Conservation (phyloP, 2,329 filamentous ascomycete species). For the Fusarium sp. region DNA sequence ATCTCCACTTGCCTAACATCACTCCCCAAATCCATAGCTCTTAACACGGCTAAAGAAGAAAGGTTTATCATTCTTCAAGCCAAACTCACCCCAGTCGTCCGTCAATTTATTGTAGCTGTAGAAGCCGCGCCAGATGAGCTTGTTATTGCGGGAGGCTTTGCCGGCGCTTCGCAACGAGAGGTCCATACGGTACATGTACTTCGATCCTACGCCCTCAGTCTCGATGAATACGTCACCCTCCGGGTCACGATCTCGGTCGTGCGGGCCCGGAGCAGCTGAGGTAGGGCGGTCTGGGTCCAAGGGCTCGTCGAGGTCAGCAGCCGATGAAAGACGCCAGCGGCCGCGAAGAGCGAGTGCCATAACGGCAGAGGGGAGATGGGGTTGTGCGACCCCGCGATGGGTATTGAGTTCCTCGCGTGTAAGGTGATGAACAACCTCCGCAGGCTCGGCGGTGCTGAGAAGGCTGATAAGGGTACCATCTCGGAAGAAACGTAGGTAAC, state of each 20-base stretch:
- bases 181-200: conserved; percentile 89
- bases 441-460: conserved; percentile 82
- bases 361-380: conserved; percentile 60
- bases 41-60: conserved; percentile 77
- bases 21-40: conserved; percentile 68
- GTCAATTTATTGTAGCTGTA: conserved; percentile 92
- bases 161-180: conserved; percentile 76
- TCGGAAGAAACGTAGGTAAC: conserved; percentile 94
- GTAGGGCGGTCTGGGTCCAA: conserved; percentile 21
- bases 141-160: conserved; percentile 81
- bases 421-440: conserved; percentile 88
- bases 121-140: conserved; percentile 88
- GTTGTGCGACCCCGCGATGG: conserved; percentile 54
- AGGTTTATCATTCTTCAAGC: conserved; percentile 71
- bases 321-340: conserved; percentile 64
- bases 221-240: conserved; percentile 84
- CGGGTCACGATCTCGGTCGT: conserved; percentile 46
- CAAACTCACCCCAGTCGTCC: conserved; percentile 90
- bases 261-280: background rate
- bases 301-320: conserved; percentile 50
- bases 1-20: background rate
- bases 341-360: conserved; percentile 77
- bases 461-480: conserved; percentile 88
- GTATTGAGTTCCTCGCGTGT: conserved; percentile 75
- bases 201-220: conserved; percentile 82